Evolutionary conservation across 2,329 filamentous ascomycete genomes (phyloP).

Genomic region (Purpureocillium lavendulum): DNA sequence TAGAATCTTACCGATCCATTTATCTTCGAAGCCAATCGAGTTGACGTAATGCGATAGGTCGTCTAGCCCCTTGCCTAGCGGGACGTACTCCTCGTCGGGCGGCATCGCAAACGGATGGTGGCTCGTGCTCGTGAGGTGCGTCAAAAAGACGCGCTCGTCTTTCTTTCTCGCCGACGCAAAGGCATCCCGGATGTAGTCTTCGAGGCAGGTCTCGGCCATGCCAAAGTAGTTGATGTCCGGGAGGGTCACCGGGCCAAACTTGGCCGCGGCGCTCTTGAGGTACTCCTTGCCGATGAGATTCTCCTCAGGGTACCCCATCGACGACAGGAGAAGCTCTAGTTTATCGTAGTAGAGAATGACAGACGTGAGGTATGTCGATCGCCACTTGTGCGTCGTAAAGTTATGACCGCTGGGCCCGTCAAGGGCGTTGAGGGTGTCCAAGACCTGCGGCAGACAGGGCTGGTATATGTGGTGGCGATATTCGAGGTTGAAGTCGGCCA

Average conservation of each 20-base stretch:
- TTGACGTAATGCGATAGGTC: constrained; percentile 25
- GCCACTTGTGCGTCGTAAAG: constrained; percentile 19
- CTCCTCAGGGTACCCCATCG: constrained; percentile 18
- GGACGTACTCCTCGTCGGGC: constrained; percentile 15
- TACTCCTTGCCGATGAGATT: constrained; percentile 20
- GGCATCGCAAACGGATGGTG: constrained; percentile 24
- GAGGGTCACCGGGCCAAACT: constrained; percentile 16
- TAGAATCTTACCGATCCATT: constrained; percentile 22
- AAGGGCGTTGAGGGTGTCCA: constrained; percentile 21
- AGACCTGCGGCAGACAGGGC: constrained; percentile 32
- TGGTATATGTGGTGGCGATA: constrained; percentile 32
- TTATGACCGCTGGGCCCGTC: constrained; percentile 4
- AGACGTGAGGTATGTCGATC: constrained; percentile 21
- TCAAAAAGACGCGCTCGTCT: constrained; percentile 22
- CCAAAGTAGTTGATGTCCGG: constrained; percentile 26
- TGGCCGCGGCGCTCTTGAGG: constrained; percentile 16
- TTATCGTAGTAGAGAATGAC: constrained; percentile 22
- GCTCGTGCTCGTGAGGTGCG: constrained; percentile 25
- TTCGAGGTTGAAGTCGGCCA: constrained; percentile 33
- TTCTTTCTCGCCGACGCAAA: constrained; percentile 19
- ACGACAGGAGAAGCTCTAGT: constrained; percentile 15
- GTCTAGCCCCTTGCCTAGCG: constrained; percentile 16
- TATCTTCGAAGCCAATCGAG: constrained; percentile 21
- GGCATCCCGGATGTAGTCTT: constrained; percentile 23
- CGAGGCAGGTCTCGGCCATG: constrained; percentile 19